Conservation (phyloP, 2,329 filamentous ascomycete genomes). For the Pseudocercospora fuligena region DNA sequence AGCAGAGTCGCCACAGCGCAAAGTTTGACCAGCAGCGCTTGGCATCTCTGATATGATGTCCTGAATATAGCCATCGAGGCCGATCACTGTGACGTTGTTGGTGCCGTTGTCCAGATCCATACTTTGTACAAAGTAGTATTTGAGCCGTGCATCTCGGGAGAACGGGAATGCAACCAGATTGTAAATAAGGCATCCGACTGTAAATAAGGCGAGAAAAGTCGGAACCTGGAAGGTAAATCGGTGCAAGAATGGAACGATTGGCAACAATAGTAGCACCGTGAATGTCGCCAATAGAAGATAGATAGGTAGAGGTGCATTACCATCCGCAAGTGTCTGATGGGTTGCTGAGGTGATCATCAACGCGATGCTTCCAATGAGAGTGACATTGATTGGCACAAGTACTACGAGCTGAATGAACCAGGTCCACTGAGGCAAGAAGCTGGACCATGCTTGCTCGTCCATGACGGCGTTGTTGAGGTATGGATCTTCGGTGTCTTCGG, state of each 20-base stretch:
- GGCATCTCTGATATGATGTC: slow-evolving; percentile 72
- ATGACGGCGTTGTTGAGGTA: slow-evolving; percentile 56
- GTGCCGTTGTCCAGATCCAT: slow-evolving; percentile 74
- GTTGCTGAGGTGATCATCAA: slow-evolving; percentile 74
- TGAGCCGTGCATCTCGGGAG: slow-evolving; percentile 76
- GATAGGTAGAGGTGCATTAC: slow-evolving; percentile 71
- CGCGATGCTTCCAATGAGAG: slow-evolving; percentile 76
- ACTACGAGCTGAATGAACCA: slow-evolving; percentile 88
- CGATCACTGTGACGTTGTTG: slow-evolving; percentile 71
- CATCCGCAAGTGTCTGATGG: slow-evolving; percentile 83
- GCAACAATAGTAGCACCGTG: slow-evolving; percentile 73
- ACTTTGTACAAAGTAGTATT: slow-evolving; percentile 83
- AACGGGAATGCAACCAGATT: slow-evolving; percentile 90
- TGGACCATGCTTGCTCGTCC: slow-evolving; percentile 85
- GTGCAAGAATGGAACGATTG: slow-evolving; percentile 82
- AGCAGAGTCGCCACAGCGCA: slow-evolving; percentile 47
- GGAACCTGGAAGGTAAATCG: slow-evolving; percentile 84
- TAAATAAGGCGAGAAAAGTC: slow-evolving; percentile 73
- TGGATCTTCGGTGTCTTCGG: slow-evolving; percentile 37
- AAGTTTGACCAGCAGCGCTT: slow-evolving; percentile 65
- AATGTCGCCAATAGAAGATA: slow-evolving; percentile 73
- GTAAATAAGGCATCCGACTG: slow-evolving; percentile 78
- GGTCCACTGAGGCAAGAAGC: slow-evolving; percentile 75
- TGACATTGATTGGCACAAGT: slow-evolving; percentile 75
- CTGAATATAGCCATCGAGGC: slow-evolving; percentile 69